These are phyloP conservation scores for Selenicereus undatus DNA, from an alignment of 148 eudicot species.

Conservation along the genomic window DNA sequence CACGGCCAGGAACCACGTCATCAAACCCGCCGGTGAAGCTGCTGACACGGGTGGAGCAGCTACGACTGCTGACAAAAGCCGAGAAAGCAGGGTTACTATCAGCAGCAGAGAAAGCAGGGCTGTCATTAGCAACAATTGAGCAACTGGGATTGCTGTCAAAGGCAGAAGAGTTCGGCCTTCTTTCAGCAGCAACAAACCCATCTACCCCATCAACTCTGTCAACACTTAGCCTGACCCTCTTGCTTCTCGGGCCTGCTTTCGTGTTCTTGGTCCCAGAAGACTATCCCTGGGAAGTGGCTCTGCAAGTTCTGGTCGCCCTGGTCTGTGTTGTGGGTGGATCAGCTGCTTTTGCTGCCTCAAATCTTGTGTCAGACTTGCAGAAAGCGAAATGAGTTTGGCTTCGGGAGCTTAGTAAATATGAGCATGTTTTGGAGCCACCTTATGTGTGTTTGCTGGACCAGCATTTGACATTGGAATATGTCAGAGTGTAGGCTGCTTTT, in stretches of 20 bases:
- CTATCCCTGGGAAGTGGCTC: conserved; percentile 58
- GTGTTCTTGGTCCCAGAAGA: conserved; percentile 83
- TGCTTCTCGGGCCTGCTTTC: conserved; percentile 58
- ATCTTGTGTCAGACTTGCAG: conserved; percentile 80
- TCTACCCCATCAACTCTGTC: conserved; percentile 60
- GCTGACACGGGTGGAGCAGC: conserved; percentile 83
- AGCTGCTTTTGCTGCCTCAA: conserved; percentile 87
- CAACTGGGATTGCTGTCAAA: conserved; percentile 78
- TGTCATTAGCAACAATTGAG: conserved; percentile 70
- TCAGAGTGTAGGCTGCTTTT: not conserved
- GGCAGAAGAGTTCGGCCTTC: conserved; percentile 79
- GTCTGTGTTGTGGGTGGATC: conserved; percentile 70
- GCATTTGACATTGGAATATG: not conserved
- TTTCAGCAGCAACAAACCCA: conserved; percentile 88
- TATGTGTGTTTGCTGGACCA: not conserved
- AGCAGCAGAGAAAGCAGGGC: conserved; percentile 71
- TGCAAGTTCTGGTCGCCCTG: conserved; percentile 69
- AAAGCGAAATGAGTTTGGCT: conserved; percentile 36
- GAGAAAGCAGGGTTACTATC: conserved; percentile 84
- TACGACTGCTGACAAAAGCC: conserved; percentile 83
- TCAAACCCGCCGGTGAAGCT: conserved; percentile 50
- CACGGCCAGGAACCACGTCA: conserved; percentile 23
- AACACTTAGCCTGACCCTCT: conserved; percentile 55
- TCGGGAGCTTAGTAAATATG: not conserved
- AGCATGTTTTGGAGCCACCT: not conserved